Percentiles rank a stretch among this genome's conserved stretches.
phyloP scores from a whole-genome alignment of 2,329 filamentous ascomycete genomes.

The Beauveria sp. region DNA sequence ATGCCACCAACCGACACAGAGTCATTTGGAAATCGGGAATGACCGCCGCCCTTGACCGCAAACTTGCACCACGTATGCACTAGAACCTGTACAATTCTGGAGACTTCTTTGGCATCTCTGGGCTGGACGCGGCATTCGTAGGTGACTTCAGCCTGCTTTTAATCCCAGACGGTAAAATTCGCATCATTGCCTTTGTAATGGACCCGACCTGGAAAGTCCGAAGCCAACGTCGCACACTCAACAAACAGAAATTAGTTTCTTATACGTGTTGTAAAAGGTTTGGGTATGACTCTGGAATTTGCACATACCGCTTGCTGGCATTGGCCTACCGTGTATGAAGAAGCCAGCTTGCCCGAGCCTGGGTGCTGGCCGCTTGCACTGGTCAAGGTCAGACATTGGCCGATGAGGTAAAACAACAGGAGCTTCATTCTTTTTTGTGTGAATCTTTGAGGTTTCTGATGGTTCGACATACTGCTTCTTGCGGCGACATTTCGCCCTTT shows the following conservation, averaged over 20 bases:
- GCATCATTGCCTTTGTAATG: not conserved
- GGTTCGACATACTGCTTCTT: not conserved
- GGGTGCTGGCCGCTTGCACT: too few species aligned
- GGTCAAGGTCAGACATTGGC: too few species aligned
- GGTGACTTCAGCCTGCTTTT: not conserved
- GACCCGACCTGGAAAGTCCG: not conserved
- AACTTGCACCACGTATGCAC: not conserved
- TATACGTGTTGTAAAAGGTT: too few species aligned
- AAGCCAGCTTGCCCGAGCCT: too few species aligned
- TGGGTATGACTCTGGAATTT: too few species aligned
- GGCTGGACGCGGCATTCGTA: not conserved
- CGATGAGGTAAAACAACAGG: not conserved
- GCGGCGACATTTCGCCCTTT: not conserved
- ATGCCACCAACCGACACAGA: conserved; percentile 25
- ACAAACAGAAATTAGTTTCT: too few species aligned
- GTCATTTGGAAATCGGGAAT: conserved; percentile 11
- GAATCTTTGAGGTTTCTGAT: not conserved
- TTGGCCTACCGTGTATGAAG: too few species aligned
- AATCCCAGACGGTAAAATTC: not conserved
- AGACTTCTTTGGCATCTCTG: not conserved
- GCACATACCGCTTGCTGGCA: too few species aligned
- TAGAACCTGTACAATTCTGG: not conserved
- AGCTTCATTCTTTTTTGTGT: not conserved
- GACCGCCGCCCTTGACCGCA: not conserved
- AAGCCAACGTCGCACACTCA: not conserved